Evolutionary conservation across 495 filamentous ascomycete species (phyloP), one percentile per base, ranked within the genome.

Genomic region (Beverwykella pulmonaria): DNA sequence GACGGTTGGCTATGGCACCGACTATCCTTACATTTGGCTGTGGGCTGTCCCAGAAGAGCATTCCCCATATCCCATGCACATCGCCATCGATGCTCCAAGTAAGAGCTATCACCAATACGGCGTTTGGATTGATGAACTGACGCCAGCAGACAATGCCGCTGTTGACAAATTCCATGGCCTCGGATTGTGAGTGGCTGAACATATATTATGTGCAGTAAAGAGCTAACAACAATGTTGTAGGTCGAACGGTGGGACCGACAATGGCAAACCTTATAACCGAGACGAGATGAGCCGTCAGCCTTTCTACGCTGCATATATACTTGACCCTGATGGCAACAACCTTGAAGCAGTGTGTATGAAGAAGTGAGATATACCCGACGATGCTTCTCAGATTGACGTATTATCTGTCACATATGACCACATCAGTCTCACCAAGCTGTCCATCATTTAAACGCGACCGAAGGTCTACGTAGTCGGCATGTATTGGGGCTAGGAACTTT

Each of bases 21-120:
- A 72, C 30, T 74, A 72, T 46, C 72, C 72, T 1, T 74, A 74
- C 46, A 59, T 74, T n/a, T 72, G 72, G 72, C 29, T 74, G 1
- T 50, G 70, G 46, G 61, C 53, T 8, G 47, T 72, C 17, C 69
- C 71, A 12, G 56, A 54, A 20, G 59, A 53, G 19, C 61, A 65
- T 23, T 55, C 44, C 10, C 61, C 67, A 22, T 52, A 65, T 15
- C 61, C 59, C 4, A 58, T 58, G 12, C 66, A 67, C 23, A 49
- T 68, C 19, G 61, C 65, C 6, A 58, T 70, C 34, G 66, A 74
- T 65, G 69, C 60, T 15, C 61, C 61, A 22, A 34, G 67, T 70
- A 57, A n/a, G 55, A 61, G 17, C n/a, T 34, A 36, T 53, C 30
- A 19, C 49, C 9, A 15, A 25, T 5, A 39, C 5, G 25, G 2